Percentiles rank a stretch among this genome's conserved stretches.
Evolutionary conservation across 23 red algal genomes (phyloP).

Genomic region (Cyanidium caldarium): DNA sequence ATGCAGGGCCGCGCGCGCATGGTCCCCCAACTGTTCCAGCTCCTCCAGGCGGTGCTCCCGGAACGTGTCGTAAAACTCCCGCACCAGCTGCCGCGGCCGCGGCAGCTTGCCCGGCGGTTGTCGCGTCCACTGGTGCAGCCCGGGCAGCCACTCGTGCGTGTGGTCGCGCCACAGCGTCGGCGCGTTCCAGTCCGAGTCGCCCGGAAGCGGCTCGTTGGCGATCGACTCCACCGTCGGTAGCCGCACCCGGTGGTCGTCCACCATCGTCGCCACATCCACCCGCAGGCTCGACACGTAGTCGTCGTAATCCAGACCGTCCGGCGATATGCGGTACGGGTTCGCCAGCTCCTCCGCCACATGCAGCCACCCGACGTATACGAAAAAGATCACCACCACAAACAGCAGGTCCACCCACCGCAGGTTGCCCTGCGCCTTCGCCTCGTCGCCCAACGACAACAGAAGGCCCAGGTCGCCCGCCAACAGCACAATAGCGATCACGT

Average conservation of each 20-base stretch:
- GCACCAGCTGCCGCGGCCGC: too few species aligned
- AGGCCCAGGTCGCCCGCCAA: background rate
- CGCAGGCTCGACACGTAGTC: background rate
- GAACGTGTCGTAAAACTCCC: too few species aligned
- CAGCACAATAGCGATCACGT: background rate
- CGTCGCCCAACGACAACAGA: too few species aligned
- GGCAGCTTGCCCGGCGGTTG: too few species aligned
- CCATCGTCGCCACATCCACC: conserved; percentile 2
- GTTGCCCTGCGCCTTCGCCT: too few species aligned
- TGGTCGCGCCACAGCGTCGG: background rate
- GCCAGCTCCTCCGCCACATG: conserved; percentile 6
- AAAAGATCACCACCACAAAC: background rate
- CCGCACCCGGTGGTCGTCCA: conserved; percentile 1
- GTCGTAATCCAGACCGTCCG: background rate
- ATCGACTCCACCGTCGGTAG: background rate
- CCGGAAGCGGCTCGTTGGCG: conserved; percentile 1
- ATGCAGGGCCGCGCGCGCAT: too few species aligned
- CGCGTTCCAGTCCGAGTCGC: background rate
- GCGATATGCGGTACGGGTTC: background rate
- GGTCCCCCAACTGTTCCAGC: too few species aligned
- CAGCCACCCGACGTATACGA: conserved; percentile 4
- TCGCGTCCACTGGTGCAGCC: background rate
- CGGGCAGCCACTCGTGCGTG: background rate
- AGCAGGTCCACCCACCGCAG: background rate
- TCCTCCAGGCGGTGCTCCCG: too few species aligned